These are phyloP conservation scores for Mortierella sp. DNA, from an alignment of 371 early-diverging fungal genomes.

Conservation along the genomic window DNA sequence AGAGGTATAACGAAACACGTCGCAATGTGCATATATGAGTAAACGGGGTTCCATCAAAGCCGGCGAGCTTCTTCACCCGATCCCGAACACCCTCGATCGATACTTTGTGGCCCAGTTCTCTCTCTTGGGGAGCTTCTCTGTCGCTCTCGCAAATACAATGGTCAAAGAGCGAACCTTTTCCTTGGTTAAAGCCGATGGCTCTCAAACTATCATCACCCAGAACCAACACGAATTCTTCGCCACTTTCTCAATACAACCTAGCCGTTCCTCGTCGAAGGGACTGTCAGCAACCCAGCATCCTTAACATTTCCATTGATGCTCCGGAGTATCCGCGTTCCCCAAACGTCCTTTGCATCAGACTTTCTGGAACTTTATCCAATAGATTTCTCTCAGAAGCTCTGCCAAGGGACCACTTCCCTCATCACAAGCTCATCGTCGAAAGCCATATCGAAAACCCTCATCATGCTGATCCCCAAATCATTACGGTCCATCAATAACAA, in stretches of 20 bases:
- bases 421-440: not conserved
- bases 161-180: not conserved
- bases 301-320: not conserved
- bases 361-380: not conserved
- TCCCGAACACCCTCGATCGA: not conserved
- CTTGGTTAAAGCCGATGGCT: not conserved
- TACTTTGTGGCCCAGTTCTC: not conserved
- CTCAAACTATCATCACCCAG: not conserved
- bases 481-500: conserved; percentile 8
- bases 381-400: not conserved
- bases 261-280: not conserved
- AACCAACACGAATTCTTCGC: not conserved
- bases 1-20: not conserved
- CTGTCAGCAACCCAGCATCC: not conserved
- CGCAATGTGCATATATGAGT: not conserved
- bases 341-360: not conserved
- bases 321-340: not conserved
- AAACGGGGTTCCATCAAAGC: not conserved
- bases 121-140: not conserved
- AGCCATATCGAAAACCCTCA: not conserved
- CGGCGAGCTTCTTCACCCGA: not conserved
- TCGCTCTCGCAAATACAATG: not conserved
- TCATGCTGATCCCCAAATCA: not conserved
- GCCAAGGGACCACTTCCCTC: not conserved
- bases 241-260: not conserved